Evolutionary conservation across 352 stramenopile species (phyloP).

Genomic region (Phytophthora constricta): DNA sequence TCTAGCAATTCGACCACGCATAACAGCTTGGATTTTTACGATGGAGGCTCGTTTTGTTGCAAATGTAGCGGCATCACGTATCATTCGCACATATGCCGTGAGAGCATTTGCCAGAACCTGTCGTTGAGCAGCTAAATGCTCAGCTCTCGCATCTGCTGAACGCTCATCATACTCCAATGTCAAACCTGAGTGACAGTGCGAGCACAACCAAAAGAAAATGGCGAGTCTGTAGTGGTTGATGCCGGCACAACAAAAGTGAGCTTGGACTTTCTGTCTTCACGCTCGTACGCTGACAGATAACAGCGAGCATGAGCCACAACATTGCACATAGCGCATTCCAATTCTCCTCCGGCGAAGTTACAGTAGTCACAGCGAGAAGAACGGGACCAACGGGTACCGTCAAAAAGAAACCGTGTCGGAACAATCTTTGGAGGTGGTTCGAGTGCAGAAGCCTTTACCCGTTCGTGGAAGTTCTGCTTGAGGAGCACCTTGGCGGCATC

Average conservation of each 20-base stretch:
- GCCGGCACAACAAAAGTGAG: slow-evolving; percentile 60
- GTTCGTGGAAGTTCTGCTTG: slow-evolving; percentile 14
- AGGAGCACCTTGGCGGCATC: slow-evolving; percentile 17
- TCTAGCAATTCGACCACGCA: slow-evolving; percentile 61
- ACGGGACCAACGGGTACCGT: slow-evolving; percentile 42
- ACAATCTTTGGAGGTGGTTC: slow-evolving; percentile 28
- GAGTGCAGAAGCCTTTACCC: slow-evolving; percentile 14
- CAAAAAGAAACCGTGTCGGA: slow-evolving; percentile 62
- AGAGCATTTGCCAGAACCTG: slow-evolving; percentile 57
- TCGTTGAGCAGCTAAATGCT: slow-evolving; percentile 55
- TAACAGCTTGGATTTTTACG: slow-evolving; percentile 58
- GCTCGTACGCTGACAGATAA: slow-evolving; percentile 53
- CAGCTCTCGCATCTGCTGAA: slow-evolving; percentile 42
- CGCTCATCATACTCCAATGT: slow-evolving; percentile 66
- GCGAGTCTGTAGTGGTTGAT: slow-evolving; percentile 3
- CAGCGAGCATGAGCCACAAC: slow-evolving; percentile 68
- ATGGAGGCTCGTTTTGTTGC: slow-evolving; percentile 65
- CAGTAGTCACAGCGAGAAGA: slow-evolving; percentile 72
- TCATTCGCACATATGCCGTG: slow-evolving; percentile 74
- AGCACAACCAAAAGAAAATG: slow-evolving; percentile 68
- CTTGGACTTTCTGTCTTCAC: slow-evolving; percentile 45
- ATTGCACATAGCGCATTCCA: slow-evolving; percentile 72
- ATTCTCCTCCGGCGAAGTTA: slow-evolving; percentile 58
- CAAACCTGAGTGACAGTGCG: slow-evolving; percentile 52
- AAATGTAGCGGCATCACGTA: slow-evolving; percentile 60